A percentile compares a stretch with the other conserved stretches of the same genome.
phyloP scores from a whole-genome alignment of 2,329 filamentous ascomycete genomes.

The Alternaria sp. region DNA sequence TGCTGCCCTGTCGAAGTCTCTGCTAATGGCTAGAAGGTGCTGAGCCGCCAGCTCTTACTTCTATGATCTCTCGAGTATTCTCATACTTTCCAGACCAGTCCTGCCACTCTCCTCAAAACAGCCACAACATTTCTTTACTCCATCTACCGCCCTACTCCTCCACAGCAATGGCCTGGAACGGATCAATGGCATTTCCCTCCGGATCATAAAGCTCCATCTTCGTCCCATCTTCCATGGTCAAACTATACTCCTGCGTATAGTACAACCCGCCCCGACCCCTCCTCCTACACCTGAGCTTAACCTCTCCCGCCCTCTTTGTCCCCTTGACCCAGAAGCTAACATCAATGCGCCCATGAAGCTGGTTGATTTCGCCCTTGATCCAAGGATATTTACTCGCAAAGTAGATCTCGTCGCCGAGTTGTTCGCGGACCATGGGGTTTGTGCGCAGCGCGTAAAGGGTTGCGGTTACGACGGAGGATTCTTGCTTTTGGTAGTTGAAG shows the following conservation, averaged over 20 bases:
- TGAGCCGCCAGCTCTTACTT: background rate
- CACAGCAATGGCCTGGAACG: conserved; percentile 61
- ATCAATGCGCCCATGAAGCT: conserved; percentile 89
- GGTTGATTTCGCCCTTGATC: conserved; percentile 77
- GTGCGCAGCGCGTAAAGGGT: conserved; percentile 93
- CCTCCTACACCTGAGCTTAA: conserved; percentile 82
- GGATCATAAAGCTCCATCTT: conserved; percentile 80
- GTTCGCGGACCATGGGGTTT: conserved; percentile 73
- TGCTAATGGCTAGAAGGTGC: background rate
- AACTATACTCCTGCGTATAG: conserved; percentile 88
- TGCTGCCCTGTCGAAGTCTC: background rate
- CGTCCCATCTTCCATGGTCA: conserved; percentile 71
- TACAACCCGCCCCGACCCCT: conserved; percentile 75
- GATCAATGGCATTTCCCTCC: conserved; percentile 62
- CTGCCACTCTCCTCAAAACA: background rate
- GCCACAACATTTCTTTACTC: background rate
- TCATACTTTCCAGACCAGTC: background rate
- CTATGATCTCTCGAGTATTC: accelerated
- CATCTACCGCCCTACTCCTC: conserved; percentile 25
- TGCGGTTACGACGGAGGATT: conserved; percentile 80
- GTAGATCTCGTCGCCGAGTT: conserved; percentile 76
- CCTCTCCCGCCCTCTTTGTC: conserved; percentile 72
- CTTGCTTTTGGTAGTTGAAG: conserved; percentile 99
- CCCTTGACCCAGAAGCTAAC: conserved; percentile 88
- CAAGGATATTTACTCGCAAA: conserved; percentile 59